phyloP scores from a whole-genome alignment of 2,329 filamentous ascomycete species.

The Davidsoniella eucalypti region DNA sequence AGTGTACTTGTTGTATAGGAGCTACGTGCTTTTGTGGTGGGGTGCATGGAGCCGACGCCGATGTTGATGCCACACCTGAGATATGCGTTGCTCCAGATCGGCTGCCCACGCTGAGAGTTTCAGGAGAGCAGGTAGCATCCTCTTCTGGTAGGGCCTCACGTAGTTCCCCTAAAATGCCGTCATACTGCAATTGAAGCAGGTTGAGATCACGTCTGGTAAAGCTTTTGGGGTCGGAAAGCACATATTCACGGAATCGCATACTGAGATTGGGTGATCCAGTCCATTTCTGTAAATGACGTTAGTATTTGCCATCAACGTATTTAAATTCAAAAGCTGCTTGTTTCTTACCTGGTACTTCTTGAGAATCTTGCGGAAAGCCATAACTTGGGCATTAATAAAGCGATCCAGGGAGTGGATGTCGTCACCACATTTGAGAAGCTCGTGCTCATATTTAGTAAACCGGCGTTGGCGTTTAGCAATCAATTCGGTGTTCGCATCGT shows the following conservation, averaged over 20 bases:
- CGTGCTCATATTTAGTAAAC: constrained; percentile 36
- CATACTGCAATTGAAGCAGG: constrained; percentile 32
- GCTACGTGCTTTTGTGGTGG: constrained; percentile 14
- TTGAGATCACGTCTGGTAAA: constrained; percentile 53
- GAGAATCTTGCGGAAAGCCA: constrained; percentile 65
- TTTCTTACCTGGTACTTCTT: constrained; percentile 60
- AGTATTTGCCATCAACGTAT: not conserved
- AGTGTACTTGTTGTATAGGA: constrained; percentile 24
- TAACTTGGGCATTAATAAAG: constrained; percentile 57
- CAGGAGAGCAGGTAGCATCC: constrained; percentile 24
- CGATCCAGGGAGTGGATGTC: constrained; percentile 55
- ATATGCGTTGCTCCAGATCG: constrained; percentile 13
- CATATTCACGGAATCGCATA: constrained; percentile 47
- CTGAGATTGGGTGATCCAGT: constrained; percentile 53
- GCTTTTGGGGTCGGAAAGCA: constrained; percentile 50
- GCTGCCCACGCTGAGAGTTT: constrained; percentile 17
- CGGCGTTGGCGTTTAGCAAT: constrained; percentile 30
- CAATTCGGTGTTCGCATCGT: constrained; percentile 14
- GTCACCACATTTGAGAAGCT: constrained; percentile 43
- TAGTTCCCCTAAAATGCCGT: constrained; percentile 31
- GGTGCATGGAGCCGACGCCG: constrained; percentile 8
- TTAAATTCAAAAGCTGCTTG: not conserved
- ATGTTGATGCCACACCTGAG: constrained; percentile 14
- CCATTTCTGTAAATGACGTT: constrained; percentile 46
- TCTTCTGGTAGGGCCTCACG: constrained; percentile 27